These are phyloP conservation scores for Medicago lupulina DNA, from an alignment of 306 rosid species.

Conservation along the genomic window DNA sequence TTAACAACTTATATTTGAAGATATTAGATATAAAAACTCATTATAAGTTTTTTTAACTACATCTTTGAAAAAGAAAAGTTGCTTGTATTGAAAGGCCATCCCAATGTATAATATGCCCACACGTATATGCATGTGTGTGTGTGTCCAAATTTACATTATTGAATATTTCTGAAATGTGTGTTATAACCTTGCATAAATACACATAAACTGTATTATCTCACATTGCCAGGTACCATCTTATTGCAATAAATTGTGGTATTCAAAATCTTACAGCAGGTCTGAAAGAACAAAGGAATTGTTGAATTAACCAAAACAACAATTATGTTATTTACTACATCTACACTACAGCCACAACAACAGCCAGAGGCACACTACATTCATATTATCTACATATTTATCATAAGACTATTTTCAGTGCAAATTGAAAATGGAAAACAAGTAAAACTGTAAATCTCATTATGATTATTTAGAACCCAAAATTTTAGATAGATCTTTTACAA, in stretches of 20 bases:
- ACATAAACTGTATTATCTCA: background rate
- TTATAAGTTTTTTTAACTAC: too few species aligned
- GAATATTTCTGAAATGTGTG: too few species aligned
- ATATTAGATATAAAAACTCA: too few species aligned
- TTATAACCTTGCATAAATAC: background rate
- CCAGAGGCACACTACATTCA: constrained; percentile 25
- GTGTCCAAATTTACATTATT: too few species aligned
- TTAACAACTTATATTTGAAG: too few species aligned
- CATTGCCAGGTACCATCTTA: background rate
- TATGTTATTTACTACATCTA: background rate
- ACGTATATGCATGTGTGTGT: too few species aligned
- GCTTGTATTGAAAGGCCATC: too few species aligned
- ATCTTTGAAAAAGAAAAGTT: too few species aligned
- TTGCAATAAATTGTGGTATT: background rate
- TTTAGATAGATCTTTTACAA: constrained; percentile 69
- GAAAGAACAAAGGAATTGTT: background rate
- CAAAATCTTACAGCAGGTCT: background rate
- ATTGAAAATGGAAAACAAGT: background rate
- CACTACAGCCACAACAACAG: constrained; percentile 9
- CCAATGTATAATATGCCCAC: too few species aligned
- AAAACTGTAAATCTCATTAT: constrained; percentile 40
- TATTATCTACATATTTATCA: background rate
- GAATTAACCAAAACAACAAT: constrained; percentile 2
- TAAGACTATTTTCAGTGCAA: constrained; percentile 2
- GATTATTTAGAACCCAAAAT: constrained; percentile 59